Percentiles rank a stretch among this genome's conserved stretches.
phyloP scores from a whole-genome alignment of 306 rosid genomes.

The Sechiopsis laciniata region DNA sequence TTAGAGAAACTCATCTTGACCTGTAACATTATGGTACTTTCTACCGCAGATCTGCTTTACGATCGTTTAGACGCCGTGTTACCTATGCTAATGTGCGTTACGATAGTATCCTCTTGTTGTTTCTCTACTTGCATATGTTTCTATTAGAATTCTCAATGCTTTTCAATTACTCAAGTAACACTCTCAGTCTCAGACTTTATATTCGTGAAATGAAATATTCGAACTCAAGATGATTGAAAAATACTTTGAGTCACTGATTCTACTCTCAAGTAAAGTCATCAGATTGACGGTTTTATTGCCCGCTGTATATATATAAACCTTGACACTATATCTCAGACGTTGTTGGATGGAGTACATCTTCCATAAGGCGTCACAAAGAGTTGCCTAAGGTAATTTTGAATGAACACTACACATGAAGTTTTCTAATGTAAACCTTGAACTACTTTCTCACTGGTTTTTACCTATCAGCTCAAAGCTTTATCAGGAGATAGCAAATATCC shows the following conservation, averaged over 20 bases:
- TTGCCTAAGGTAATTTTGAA: conserved; percentile 67
- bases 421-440: conserved; percentile 18
- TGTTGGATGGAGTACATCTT: conserved; percentile 96
- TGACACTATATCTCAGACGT: conserved; percentile 56
- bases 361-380: conserved; percentile 60
- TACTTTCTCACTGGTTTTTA: conserved; percentile 22
- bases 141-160: too few species aligned
- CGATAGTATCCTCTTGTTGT: conserved; percentile 65
- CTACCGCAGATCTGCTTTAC: conserved; percentile 72
- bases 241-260: neutral
- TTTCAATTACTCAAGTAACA: neutral
- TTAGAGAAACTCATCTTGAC: conserved; percentile 19
- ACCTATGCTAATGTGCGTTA: conserved; percentile 65
- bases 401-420: conserved; percentile 17
- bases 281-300: neutral
- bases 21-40: conserved; percentile 10
- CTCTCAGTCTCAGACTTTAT: neutral
- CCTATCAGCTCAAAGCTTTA: conserved; percentile 41
- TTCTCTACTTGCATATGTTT: neutral
- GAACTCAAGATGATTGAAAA: neutral
- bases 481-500: conserved; percentile 48
- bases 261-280: neutral
- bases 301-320: conserved; percentile 28
- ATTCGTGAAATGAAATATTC: neutral
- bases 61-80: conserved; percentile 67